Evolutionary conservation across 2,329 filamentous ascomycete genomes (phyloP).

Genomic region (Penicillium sclerotiorum): DNA sequence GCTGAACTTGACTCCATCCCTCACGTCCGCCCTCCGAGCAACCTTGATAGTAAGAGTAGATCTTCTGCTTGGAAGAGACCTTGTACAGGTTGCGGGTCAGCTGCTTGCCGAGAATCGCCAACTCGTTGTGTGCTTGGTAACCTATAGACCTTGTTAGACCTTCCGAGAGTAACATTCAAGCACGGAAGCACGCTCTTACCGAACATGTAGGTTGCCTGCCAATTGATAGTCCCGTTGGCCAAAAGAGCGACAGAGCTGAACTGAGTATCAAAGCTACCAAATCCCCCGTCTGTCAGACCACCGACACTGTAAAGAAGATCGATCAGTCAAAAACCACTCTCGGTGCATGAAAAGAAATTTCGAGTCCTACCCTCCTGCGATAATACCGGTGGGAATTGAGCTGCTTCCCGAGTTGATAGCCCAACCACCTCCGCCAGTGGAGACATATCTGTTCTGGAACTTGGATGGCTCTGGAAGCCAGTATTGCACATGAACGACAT

Average conservation of each 20-base stretch:
- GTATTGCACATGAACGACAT: constrained; percentile 42
- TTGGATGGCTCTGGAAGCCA: constrained; percentile 48
- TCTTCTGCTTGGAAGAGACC: constrained; percentile 8
- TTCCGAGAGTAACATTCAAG: no score
- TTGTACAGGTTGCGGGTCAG: constrained; percentile 46
- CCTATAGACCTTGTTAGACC: no score
- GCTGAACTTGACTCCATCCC: constrained; percentile 51
- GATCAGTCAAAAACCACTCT: neutral
- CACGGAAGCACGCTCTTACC: no score
- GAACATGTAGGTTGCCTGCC: constrained; percentile 54
- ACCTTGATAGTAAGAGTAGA: constrained; percentile 53
- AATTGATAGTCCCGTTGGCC: constrained; percentile 52
- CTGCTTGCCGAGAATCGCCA: constrained; percentile 49
- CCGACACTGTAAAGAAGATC: constrained; percentile 38
- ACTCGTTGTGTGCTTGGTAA: constrained; percentile 54
- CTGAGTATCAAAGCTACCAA: constrained; percentile 49
- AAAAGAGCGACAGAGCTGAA: constrained; percentile 42
- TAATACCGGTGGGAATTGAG: constrained; percentile 29
- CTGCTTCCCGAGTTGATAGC: constrained; percentile 43
- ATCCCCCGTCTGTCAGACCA: constrained; percentile 55
- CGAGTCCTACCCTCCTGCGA: constrained; percentile 1
- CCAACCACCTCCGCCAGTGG: constrained; percentile 51
- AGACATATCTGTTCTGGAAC: constrained; percentile 52
- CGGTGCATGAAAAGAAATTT: no score
- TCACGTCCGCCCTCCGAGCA: constrained; percentile 57